Evolutionary conservation across 1,284 basidiomycete genomes (phyloP), one percentile per base, ranked within the genome.

Genomic region (Leccinum solheimii): DNA sequence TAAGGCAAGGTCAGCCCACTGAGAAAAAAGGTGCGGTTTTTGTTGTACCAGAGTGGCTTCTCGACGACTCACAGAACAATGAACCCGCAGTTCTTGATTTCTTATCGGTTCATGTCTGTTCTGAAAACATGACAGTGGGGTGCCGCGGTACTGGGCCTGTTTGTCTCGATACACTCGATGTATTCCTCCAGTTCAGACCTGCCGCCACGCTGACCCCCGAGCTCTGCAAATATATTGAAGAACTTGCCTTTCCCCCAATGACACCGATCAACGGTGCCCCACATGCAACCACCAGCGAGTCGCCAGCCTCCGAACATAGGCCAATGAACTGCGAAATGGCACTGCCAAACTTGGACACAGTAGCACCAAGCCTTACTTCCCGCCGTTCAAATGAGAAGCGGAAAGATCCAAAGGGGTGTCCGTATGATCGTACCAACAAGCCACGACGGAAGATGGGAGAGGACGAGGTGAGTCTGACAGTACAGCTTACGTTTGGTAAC

Each of bases 401-500:
- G 2, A 8, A 16, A n/a, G 7, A 10, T 5, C 30, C 36, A 2
- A 58, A 19, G 19, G 21, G 30, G 30, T 30, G 21, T 16, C 19
- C 2, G 4, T 55, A 21, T 3, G 34, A 48, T 14, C 4, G n/a
- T 36, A 5, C 21, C 8, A 11, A 27, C 3, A 38, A 19, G 21
- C 40, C 14, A 34, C 60, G 8, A 30, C n/a, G 11, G n/a, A n/a
- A 36, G n/a, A 23, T 3, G 5, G 8, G 3, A 36, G 32, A 30
- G 3, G 14, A 21, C 5, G 10, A 1, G 27, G 63, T 67, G 55
- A 0, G 57, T 67, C 51, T 21, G 3, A 54, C 7, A 16, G 2
- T 38, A 21, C 26, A 7, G 1, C 3, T 26, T 13, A n/a, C 21
- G 3, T 62, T 16, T 48, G 32, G 1, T 19, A 7, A 9, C 8